phyloP scores from a whole-genome alignment of 1,139 yeast species.

The Pneumocystis sp. region DNA sequence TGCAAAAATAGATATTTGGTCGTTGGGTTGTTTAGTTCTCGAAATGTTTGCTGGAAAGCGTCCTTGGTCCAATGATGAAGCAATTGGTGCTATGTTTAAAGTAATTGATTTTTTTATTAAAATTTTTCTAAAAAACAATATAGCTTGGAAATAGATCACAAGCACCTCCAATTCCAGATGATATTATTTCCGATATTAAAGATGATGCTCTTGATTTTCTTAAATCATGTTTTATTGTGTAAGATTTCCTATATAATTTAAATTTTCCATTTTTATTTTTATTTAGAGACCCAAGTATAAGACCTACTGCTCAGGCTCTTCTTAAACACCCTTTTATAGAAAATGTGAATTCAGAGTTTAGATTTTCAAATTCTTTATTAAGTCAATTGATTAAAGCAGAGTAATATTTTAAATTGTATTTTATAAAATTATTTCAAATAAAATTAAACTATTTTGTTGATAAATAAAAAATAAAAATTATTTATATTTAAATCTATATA shows the following conservation, averaged over 20 bases:
- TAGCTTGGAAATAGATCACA: slow-evolving; percentile 52
- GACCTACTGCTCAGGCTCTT: slow-evolving; percentile 76
- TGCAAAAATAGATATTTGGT: slow-evolving; percentile 65
- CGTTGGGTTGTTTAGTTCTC: slow-evolving; percentile 87
- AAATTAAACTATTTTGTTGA: background rate
- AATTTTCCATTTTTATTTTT: background rate
- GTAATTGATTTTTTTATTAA: slow-evolving; percentile 27
- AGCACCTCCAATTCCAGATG: slow-evolving; percentile 93
- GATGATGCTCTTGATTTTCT: slow-evolving; percentile 54
- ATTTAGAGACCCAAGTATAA: slow-evolving; percentile 44
- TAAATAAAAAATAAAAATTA: background rate
- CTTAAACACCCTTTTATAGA: slow-evolving; percentile 48
- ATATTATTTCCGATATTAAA: slow-evolving; percentile 50
- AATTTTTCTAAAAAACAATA: background rate
- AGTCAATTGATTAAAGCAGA: background rate
- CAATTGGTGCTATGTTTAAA: slow-evolving; percentile 35
- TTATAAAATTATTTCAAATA: background rate
- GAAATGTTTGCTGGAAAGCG: slow-evolving; percentile 69
- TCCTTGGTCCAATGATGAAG: slow-evolving; percentile 40
- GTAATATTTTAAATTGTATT: background rate
- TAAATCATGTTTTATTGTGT: slow-evolving; percentile 44
- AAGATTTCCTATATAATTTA: background rate
- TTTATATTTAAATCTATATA: too few species aligned
- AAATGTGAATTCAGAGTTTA: background rate
- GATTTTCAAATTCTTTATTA: background rate